Evolutionary conservation across 2,329 filamentous ascomycete species (phyloP).

Genomic region (Penicillium vulpinum): DNA sequence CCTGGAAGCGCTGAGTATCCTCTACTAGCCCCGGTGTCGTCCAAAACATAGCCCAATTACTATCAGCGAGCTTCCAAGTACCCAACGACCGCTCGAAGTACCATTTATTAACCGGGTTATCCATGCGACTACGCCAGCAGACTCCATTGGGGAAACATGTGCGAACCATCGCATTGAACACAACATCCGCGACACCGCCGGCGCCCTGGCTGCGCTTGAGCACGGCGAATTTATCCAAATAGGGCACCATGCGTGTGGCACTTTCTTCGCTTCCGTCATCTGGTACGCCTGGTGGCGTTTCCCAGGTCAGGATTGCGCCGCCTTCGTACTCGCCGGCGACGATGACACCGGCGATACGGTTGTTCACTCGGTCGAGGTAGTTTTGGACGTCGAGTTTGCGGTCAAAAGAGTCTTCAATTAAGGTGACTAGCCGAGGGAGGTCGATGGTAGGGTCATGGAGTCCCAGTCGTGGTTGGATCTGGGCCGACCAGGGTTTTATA

Average conservation of each 20-base stretch:
- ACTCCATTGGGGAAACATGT: constrained; percentile 85
- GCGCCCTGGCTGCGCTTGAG: constrained; percentile 84
- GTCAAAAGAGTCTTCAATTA: constrained; percentile 93
- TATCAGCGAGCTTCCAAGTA: constrained; percentile 76
- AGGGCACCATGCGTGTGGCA: constrained; percentile 72
- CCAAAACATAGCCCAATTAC: constrained; percentile 98
- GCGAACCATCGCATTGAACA: constrained; percentile 93
- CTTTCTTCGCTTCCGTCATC: constrained; percentile 56
- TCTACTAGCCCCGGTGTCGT: constrained; percentile 69
- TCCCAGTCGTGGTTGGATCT: constrained; percentile 61
- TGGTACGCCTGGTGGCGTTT: constrained; percentile 64
- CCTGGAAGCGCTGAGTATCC: constrained; percentile 56
- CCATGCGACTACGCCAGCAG: constrained; percentile 84
- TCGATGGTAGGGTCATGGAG: constrained; percentile 81
- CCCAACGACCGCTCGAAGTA: constrained; percentile 91
- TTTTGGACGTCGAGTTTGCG: constrained; percentile 78
- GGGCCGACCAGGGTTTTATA: constrained; percentile 66
- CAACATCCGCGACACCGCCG: constrained; percentile 88
- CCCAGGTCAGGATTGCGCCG: constrained; percentile 92
- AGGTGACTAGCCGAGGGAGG: constrained; percentile 73
- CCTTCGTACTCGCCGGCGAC: constrained; percentile 97
- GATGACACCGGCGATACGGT: constrained; percentile 84
- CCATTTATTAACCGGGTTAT: constrained; percentile 98
- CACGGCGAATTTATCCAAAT: constrained; percentile 97
- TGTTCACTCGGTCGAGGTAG: constrained; percentile 78